Percentiles rank a stretch among this genome's conserved stretches.
Evolutionary conservation across 768 basidiomycete genomes (phyloP).

Genomic region (Lentinula guzmanii): DNA sequence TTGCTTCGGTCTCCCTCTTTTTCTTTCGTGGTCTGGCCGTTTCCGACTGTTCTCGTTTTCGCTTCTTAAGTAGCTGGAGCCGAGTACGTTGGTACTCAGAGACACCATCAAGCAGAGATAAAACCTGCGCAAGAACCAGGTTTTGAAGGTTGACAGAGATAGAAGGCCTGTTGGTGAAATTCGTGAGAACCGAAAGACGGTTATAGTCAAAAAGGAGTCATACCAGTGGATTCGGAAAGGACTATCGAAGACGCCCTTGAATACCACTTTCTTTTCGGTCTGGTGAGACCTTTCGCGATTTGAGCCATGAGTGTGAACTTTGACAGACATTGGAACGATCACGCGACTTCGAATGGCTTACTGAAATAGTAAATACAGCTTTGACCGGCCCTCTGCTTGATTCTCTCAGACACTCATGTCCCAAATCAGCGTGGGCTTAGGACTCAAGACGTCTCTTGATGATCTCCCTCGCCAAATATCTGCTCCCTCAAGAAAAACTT

Average conservation of each 20-base stretch:
- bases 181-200: conserved; percentile 5
- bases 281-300: conserved; percentile 52
- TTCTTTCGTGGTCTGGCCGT: conserved; percentile 10
- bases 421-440: background rate
- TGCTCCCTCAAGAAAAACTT: background rate
- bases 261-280: conserved; percentile 55
- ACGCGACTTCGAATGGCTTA: background rate
- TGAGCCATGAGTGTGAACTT: conserved; percentile 45
- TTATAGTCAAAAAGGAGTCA: conserved; percentile 9
- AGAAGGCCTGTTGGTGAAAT: conserved; percentile 42
- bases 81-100: conserved; percentile 34
- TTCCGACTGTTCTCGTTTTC: conserved; percentile 25
- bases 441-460: background rate
- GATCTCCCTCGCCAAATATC: background rate
- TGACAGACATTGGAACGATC: background rate
- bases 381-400: background rate
- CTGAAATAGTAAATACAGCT: background rate
- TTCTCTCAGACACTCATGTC: background rate
- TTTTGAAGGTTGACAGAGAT: conserved; percentile 63
- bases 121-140: conserved; percentile 41
- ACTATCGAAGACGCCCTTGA: conserved; percentile 66
- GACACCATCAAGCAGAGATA: conserved; percentile 45
- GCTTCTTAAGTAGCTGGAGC: conserved; percentile 27
- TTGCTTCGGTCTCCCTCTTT: conserved; percentile 14
- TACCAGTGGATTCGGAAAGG: conserved; percentile 71